phyloP scores from a whole-genome alignment of 2,329 filamentous ascomycete species.

The Alternaria conjuncta region DNA sequence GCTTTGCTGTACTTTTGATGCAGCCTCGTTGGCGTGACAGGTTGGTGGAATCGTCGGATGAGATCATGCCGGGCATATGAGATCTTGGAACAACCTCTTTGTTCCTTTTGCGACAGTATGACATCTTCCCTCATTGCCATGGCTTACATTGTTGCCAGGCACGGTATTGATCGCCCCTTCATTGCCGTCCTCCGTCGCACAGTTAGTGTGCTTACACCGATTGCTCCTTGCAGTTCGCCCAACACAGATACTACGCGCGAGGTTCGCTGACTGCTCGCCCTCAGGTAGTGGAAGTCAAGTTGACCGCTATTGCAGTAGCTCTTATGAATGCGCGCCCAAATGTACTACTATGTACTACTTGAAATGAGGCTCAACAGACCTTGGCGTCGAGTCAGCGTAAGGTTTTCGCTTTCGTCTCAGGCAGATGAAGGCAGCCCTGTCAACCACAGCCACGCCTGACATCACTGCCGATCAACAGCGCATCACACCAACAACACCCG shows the following conservation, averaged over 20 bases:
- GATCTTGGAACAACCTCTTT: background rate
- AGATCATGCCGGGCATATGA: background rate
- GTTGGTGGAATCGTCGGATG: background rate
- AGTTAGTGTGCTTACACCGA: constrained; percentile 9
- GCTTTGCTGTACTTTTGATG: background rate
- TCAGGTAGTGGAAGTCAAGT: background rate
- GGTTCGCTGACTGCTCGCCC: background rate
- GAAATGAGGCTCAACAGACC: background rate
- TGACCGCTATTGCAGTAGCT: background rate
- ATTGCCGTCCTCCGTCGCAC: background rate
- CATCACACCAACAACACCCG: constrained; percentile 9
- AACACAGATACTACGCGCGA: background rate
- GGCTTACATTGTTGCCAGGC: constrained; percentile 3
- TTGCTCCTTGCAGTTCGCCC: background rate
- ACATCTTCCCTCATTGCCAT: background rate
- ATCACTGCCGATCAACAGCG: constrained; percentile 13
- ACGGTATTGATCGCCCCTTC: background rate
- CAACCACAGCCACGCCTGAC: constrained; percentile 12
- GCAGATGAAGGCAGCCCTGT: constrained; percentile 4
- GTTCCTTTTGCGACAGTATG: background rate
- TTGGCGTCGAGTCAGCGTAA: background rate
- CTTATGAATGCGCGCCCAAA: background rate
- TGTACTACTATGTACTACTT: background rate
- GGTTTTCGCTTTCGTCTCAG: background rate
- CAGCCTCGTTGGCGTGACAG: background rate